A percentile compares a stretch with the other conserved stretches of the same genome.
Evolutionary conservation across 495 filamentous ascomycete species (phyloP).

Genomic region (Hyaloscypha hepaticicola): DNA sequence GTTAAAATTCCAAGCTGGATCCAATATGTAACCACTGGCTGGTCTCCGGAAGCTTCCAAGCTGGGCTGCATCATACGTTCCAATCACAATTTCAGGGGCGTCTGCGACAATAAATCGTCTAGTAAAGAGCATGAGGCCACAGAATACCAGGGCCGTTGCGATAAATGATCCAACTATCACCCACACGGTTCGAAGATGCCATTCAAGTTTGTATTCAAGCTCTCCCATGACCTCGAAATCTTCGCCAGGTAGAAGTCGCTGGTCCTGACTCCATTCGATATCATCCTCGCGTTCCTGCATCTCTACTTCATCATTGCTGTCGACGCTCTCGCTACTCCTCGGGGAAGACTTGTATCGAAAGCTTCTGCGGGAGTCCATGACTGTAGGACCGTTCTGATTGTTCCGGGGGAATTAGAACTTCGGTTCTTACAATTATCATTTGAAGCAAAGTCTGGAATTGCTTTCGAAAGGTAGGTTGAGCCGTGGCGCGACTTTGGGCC

Average conservation of each 20-base stretch:
- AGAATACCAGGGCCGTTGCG: slow-evolving; percentile 15
- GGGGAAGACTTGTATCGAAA: slow-evolving; percentile 16
- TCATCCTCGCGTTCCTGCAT: slow-evolving; percentile 26
- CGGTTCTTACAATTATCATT: neutral
- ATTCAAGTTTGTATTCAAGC: slow-evolving; percentile 25
- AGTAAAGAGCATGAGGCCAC: slow-evolving; percentile 18
- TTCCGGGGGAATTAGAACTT: neutral
- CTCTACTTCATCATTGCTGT: slow-evolving; percentile 22
- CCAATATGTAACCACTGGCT: slow-evolving; percentile 43
- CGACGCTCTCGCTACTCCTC: slow-evolving; percentile 15
- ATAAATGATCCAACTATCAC: slow-evolving; percentile 24
- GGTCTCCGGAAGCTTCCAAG: slow-evolving; percentile 31
- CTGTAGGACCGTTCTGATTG: neutral
- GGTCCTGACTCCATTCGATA: slow-evolving; percentile 14
- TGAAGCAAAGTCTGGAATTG: neutral
- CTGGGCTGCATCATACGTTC: neutral
- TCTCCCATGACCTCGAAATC: slow-evolving; percentile 15
- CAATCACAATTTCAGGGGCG: neutral
- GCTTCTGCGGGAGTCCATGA: slow-evolving; percentile 19
- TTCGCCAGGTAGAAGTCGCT: slow-evolving; percentile 23
- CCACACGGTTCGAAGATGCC: slow-evolving; percentile 33
- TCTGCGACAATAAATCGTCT: slow-evolving; percentile 24
- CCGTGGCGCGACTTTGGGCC: neutral
- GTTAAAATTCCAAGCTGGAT: slow-evolving; percentile 45
- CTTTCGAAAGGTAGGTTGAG: neutral